Evolutionary conservation across 352 stramenopile species (phyloP).

Genomic region (Pythium sukuiense): DNA sequence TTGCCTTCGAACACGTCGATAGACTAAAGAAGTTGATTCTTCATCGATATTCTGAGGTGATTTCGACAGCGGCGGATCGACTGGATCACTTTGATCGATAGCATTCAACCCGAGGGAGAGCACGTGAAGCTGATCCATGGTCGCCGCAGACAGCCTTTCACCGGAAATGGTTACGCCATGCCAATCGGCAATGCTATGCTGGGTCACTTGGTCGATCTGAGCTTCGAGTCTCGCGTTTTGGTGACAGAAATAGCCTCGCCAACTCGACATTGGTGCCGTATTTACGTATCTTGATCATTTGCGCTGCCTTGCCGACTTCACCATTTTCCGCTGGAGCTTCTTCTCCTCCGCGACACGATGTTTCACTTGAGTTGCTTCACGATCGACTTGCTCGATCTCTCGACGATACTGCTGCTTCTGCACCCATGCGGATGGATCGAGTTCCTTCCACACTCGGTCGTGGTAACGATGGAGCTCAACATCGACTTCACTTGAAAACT

Average conservation of each 20-base stretch:
- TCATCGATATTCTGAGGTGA: not conserved
- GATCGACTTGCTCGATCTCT: slow-evolving; percentile 3
- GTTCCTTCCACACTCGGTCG: slow-evolving; percentile 15
- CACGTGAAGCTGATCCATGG: slow-evolving; percentile 20
- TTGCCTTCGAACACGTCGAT: slow-evolving; percentile 22
- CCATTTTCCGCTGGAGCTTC: slow-evolving; percentile 2
- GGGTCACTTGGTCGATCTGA: not conserved
- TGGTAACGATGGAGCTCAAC: slow-evolving; percentile 6
- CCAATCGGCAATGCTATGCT: not conserved
- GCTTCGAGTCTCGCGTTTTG: not conserved
- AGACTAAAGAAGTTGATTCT: slow-evolving; percentile 20
- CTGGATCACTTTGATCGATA: not conserved
- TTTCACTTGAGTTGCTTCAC: not conserved
- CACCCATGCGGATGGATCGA: slow-evolving; percentile 14
- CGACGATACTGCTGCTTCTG: not conserved
- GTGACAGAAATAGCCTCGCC: slow-evolving; percentile 2
- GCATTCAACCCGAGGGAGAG: slow-evolving; percentile 18
- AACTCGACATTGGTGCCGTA: not conserved
- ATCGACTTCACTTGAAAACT: slow-evolving; percentile 8
- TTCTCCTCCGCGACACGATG: slow-evolving; percentile 13
- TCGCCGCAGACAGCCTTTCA: not conserved
- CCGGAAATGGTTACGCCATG: not conserved
- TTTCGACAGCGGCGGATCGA: not conserved
- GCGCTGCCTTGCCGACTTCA: slow-evolving; percentile 6
- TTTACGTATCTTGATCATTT: slow-evolving; percentile 8